These are phyloP conservation scores for Scheffersomyces quercinus DNA, from an alignment of 1,139 yeast species.

Conservation along the genomic window DNA sequence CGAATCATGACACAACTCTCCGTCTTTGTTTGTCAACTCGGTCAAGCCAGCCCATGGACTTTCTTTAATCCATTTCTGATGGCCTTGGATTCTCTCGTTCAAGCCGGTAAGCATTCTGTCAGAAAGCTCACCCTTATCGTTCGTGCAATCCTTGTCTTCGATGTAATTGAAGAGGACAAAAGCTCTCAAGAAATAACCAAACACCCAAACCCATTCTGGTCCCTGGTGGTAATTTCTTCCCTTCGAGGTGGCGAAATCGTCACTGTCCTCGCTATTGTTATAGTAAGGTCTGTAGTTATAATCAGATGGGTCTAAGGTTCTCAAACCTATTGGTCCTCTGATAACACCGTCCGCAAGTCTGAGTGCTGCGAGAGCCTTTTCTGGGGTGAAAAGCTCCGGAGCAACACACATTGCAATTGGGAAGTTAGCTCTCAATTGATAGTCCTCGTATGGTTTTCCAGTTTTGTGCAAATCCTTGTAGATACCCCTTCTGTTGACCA, in stretches of 20 bases:
- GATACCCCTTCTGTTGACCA: conserved; percentile 88
- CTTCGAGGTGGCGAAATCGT: conserved; percentile 88
- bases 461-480: conserved; percentile 82
- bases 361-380: conserved; percentile 63
- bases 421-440: conserved; percentile 89
- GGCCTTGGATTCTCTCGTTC: conserved; percentile 60
- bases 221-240: conserved; percentile 98
- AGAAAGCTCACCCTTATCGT: conserved; percentile 7
- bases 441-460: conserved; percentile 90
- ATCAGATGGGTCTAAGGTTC: conserved; percentile 90
- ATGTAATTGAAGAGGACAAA: conserved; percentile 53
- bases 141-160: conserved; percentile 34
- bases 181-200: conserved; percentile 86
- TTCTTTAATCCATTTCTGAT: conserved; percentile 65
- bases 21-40: conserved; percentile 88
- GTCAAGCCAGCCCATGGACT: conserved; percentile 94
- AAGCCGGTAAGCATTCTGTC: conserved; percentile 31
- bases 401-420: conserved; percentile 92
- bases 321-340: conserved; percentile 90
- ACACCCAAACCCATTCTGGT: conserved; percentile 97
- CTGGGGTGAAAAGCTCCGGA: conserved; percentile 77
- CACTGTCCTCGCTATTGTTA: conserved; percentile 73
- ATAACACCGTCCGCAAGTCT: conserved; percentile 68
- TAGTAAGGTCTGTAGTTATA: conserved; percentile 90
- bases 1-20: conserved; percentile 77